Conservation (phyloP, 345 rosid species). For the Eucalyptus paniculata region DNA sequence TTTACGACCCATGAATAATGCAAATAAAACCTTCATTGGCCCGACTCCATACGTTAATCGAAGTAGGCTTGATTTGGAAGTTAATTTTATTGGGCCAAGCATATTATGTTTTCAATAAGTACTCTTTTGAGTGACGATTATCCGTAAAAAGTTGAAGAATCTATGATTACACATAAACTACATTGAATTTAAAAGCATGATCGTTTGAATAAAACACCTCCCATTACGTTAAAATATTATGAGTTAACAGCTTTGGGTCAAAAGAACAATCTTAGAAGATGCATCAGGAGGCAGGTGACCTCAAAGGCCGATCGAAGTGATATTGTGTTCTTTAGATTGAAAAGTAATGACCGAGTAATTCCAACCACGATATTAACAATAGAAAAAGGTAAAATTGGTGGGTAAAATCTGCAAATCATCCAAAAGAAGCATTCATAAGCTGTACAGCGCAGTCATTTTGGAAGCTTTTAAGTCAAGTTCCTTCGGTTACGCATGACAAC, state of each 20-base stretch:
- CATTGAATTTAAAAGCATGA: not conserved
- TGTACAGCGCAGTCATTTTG: not conserved
- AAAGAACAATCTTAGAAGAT: not conserved
- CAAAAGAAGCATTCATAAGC: no score
- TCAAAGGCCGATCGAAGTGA: no score
- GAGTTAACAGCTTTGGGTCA: not conserved
- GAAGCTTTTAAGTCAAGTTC: not conserved
- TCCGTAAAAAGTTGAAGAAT: not conserved
- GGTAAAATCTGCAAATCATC: not conserved
- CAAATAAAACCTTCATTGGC: not conserved
- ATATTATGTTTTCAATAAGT: not conserved
- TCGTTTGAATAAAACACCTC: not conserved
- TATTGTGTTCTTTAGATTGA: not conserved
- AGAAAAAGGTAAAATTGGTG: not conserved
- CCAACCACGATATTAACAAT: not conserved
- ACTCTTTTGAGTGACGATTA: not conserved
- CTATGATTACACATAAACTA: not conserved
- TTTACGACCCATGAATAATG: not conserved
- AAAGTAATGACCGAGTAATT: not conserved
- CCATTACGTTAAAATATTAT: accelerated
- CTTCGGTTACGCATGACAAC: not conserved
- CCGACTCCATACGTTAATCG: not conserved
- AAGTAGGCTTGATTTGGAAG: not conserved
- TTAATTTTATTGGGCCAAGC: not conserved
- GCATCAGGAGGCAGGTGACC: no score